A percentile compares a stretch with the other conserved stretches of the same genome.
Evolutionary conservation across 2,329 filamentous ascomycete genomes (phyloP).

Genomic region (Trichoderma semiorbis): DNA sequence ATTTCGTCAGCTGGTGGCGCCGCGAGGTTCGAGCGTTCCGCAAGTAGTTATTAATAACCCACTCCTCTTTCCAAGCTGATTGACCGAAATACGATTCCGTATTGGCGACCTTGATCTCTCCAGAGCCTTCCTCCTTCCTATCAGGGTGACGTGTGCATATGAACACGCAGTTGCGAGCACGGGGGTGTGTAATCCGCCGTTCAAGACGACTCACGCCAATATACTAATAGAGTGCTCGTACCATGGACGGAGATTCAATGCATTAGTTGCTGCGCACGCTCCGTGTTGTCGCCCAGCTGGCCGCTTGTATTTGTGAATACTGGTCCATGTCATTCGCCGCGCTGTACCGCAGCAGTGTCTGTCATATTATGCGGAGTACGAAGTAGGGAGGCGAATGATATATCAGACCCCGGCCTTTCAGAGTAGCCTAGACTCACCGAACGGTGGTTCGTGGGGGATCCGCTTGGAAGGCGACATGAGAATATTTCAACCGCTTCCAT

Average conservation of each 20-base stretch:
- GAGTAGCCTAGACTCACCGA: conserved; percentile 3
- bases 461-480: conserved; percentile 11
- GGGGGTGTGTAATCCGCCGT: not conserved
- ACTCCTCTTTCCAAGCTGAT: not conserved
- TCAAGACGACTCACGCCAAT: not conserved
- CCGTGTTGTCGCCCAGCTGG: not conserved
- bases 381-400: conserved; percentile 7
- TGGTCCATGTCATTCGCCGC: not conserved
- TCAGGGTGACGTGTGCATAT: not conserved
- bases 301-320: not conserved
- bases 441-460: conserved; percentile 17
- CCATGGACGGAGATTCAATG: not conserved
- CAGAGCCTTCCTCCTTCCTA: not conserved
- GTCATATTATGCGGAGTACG: not conserved
- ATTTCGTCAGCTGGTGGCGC: conserved; percentile 81
- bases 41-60: conserved; percentile 36
- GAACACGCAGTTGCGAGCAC: not conserved
- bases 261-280: not conserved
- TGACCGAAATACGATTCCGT: not conserved
- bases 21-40: conserved; percentile 58
- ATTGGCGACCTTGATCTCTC: not conserved
- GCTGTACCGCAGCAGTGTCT: not conserved
- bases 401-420: not conserved
- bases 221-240: not conserved
- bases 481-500: conserved; percentile 5